Percentiles rank a stretch among this genome's conserved stretches.
Conservation (phyloP, 306 rosid species). For the Gleditsia sinensis region DNA sequence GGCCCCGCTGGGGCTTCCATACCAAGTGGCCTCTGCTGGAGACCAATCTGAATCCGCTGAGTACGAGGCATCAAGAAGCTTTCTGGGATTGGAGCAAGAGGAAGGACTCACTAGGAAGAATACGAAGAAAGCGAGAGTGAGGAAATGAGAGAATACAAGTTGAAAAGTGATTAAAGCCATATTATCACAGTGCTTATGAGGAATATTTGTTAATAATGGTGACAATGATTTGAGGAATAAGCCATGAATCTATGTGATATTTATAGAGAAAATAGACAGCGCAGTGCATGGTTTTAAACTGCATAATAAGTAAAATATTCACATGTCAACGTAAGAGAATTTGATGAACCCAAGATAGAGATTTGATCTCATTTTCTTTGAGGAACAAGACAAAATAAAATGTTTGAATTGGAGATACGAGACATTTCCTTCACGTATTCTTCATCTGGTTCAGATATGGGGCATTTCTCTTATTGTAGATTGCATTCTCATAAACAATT, state of each 20-base stretch:
- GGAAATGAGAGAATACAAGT: neutral
- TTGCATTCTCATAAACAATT: neutral
- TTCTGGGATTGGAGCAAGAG: constrained; percentile 47
- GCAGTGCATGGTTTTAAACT: neutral
- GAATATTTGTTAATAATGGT: neutral
- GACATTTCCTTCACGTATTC: neutral
- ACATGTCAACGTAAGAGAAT: constrained; percentile 13
- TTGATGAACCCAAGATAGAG: neutral
- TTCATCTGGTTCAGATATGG: neutral
- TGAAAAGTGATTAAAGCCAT: constrained; percentile 34
- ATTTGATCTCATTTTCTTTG: constrained; percentile 1
- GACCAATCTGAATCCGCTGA: constrained; percentile 46
- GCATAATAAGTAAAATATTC: constrained; percentile 17
- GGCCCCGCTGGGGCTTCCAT: constrained; percentile 56
- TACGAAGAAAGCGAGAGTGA: constrained; percentile 19
- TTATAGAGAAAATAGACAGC: constrained; percentile 34
- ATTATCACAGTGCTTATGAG: neutral
- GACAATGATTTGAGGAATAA: constrained; percentile 11
- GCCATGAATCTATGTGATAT: constrained; percentile 24
- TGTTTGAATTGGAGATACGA: constrained; percentile 7
- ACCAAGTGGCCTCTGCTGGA: constrained; percentile 59
- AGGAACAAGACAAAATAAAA: constrained; percentile 28
- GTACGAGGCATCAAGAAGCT: constrained; percentile 41
- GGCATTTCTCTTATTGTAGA: neutral
- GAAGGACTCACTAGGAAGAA: constrained; percentile 41